Evolutionary conservation across 2,329 filamentous ascomycete species (phyloP), one percentile per base, ranked within the genome.

Genomic region (Diaporthe capsici): DNA sequence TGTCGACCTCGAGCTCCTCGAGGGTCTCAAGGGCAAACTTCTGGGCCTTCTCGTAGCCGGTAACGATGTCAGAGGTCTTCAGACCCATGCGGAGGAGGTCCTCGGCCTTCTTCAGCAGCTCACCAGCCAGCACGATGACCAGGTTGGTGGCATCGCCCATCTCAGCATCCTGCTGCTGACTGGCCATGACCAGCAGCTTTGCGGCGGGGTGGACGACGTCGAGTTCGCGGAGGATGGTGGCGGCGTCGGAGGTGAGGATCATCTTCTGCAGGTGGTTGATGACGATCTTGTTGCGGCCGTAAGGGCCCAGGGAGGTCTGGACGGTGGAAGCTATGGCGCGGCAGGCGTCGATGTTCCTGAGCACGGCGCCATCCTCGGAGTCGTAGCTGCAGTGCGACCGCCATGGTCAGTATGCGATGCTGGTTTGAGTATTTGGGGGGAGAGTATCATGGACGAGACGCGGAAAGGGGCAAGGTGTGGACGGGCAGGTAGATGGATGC

Each of bases 251-350:
- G 80, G 97, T 99, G 79, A 99, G 90, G 81, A 98, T 98, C 97
- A 99, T 98, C 90, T 99, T 99, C 86, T 98, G 95, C 78, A 99
- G 90, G 88, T 99, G 97, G 90, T 99, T 99, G 90, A 99, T 98
- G 88, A 99, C 95, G 83, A 99, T 96, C 89, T 99, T 99, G 90
- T 99, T 99, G 86, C 97, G 94, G 82, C 97, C 97, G 86, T 98
- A 98, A 76, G 97, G 97, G 71, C 97, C 97, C 49, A 99, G 91
- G 61, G 97, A 98, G 75, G 97, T 98, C 89, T 98, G 95, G 68
- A 99, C 97, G 71, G 97, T 99, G 82, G 94, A 94, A 76, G 97
- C 93, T 86, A 99, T 98, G 80, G 97, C 95, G 79, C 96, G 92
- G 89, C 97, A 99, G 84, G 97, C 97, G 84, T 99, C 97, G 87